Evolutionary conservation across 139 green algal genomes (phyloP).

Genomic region (Chlorella ohadii): DNA sequence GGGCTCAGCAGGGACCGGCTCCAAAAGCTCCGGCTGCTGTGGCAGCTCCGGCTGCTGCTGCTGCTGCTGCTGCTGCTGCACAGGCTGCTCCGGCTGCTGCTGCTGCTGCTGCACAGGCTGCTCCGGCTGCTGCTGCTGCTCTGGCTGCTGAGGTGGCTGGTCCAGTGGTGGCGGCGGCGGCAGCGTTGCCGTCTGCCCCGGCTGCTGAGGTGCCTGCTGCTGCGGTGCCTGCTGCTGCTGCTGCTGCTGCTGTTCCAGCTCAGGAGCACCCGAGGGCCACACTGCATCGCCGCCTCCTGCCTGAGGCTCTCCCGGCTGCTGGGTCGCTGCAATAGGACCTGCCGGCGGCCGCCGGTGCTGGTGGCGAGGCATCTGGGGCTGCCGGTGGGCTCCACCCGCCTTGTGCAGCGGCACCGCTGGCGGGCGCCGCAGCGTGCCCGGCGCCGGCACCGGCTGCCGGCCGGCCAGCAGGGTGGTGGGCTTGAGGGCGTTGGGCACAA

Average conservation of each 20-base stretch:
- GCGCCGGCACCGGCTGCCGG: background rate
- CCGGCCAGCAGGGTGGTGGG: conserved; percentile 29
- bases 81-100: conserved; percentile 30
- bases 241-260: background rate
- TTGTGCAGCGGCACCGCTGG: too few relatives aligned
- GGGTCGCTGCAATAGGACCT: background rate
- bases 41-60: background rate
- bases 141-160: background rate
- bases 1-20: background rate
- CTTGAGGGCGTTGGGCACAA: conserved; percentile 51
- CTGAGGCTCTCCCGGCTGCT: background rate
- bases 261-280: too few relatives aligned
- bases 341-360: background rate
- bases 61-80: background rate
- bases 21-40: background rate
- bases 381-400: too few relatives aligned
- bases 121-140: conserved; percentile 2
- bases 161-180: too few relatives aligned
- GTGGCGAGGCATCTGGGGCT: background rate
- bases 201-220: background rate
- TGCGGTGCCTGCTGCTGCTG: background rate
- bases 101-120: background rate
- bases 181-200: too few relatives aligned
- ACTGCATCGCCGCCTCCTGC: too few relatives aligned
- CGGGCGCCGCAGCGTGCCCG: too few relatives aligned